Conservation (phyloP, 108 stramenopile genomes). For the Aurantiochytrium sp. region DNA sequence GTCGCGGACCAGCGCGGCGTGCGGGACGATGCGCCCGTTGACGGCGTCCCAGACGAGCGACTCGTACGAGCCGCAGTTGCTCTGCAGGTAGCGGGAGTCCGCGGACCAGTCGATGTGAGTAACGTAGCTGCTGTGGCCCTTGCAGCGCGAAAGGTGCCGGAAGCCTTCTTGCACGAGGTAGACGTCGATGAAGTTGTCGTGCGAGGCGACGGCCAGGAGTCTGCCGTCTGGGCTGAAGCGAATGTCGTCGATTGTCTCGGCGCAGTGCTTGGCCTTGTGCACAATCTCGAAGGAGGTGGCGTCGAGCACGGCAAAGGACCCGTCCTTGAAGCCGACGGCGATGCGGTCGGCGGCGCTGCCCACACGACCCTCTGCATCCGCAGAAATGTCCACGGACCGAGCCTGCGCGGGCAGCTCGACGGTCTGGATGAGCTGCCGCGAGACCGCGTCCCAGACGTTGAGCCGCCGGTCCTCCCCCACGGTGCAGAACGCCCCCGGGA, state of each 20-base stretch:
- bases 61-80: conserved; percentile 37
- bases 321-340: conserved; percentile 61
- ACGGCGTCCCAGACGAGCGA: conserved; percentile 15
- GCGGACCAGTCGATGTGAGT: conserved; percentile 37
- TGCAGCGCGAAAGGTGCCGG: background rate
- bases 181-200: conserved; percentile 49
- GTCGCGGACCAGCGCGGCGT: conserved; percentile 21
- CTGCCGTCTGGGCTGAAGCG: conserved; percentile 45
- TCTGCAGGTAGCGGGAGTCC: conserved; percentile 34
- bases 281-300: conserved; percentile 30
- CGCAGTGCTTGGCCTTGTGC: conserved; percentile 46
- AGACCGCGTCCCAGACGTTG: conserved; percentile 59
- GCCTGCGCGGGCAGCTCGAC: conserved; percentile 37
- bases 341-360: conserved; percentile 37
- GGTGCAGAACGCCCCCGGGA: conserved; percentile 37
- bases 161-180: conserved; percentile 41
- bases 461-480: conserved; percentile 62
- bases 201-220: conserved; percentile 47
- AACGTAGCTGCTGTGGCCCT: conserved; percentile 32
- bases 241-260: conserved; percentile 42
- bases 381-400: conserved; percentile 49
- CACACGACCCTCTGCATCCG: background rate
- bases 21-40: background rate
- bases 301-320: conserved; percentile 24
- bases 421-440: conserved; percentile 27